Percentiles rank a stretch among this genome's conserved stretches.
Conservation (phyloP, 163 green algal species). For the Scenedesmus sp. region DNA sequence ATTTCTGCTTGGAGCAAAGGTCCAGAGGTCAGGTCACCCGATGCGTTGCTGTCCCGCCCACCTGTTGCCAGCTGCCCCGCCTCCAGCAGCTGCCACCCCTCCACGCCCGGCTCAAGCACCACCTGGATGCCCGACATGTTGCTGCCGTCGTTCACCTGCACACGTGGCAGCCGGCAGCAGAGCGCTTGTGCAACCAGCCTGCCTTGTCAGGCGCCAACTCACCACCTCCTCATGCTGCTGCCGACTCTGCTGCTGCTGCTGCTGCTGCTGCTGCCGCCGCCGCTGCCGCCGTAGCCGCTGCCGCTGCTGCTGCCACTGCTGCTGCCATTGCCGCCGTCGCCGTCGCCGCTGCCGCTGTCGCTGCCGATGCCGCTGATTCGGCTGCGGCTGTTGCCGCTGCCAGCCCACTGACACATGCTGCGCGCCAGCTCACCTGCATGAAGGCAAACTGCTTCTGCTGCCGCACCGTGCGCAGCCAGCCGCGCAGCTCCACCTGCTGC, state of each 20-base stretch:
- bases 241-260: not conserved
- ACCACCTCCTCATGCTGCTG: not conserved
- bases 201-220: not conserved
- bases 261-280: not conserved
- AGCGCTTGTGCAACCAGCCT: not conserved
- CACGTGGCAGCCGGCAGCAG: not conserved
- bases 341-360: not conserved
- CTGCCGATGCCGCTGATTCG: not conserved
- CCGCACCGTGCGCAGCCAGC: conserved; percentile 80
- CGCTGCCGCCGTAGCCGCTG: not conserved
- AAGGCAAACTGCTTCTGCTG: conserved; percentile 81
- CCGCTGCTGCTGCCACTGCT: not conserved
- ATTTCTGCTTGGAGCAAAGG: no score
- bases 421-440: conserved; percentile 61
- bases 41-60: not conserved
- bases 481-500: conserved; percentile 59
- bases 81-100: conserved; percentile 62
- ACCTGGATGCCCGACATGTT: conserved; percentile 73
- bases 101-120: conserved; percentile 57
- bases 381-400: not conserved
- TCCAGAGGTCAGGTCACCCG: no score
- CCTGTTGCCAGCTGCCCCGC: conserved; percentile 62
- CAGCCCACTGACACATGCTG: not conserved
- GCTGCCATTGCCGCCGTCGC: not conserved
- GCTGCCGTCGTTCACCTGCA: conserved; percentile 77